Evolutionary conservation across 805 yeast species (phyloP).

Genomic region (Tetrapisispora phaffii): DNA sequence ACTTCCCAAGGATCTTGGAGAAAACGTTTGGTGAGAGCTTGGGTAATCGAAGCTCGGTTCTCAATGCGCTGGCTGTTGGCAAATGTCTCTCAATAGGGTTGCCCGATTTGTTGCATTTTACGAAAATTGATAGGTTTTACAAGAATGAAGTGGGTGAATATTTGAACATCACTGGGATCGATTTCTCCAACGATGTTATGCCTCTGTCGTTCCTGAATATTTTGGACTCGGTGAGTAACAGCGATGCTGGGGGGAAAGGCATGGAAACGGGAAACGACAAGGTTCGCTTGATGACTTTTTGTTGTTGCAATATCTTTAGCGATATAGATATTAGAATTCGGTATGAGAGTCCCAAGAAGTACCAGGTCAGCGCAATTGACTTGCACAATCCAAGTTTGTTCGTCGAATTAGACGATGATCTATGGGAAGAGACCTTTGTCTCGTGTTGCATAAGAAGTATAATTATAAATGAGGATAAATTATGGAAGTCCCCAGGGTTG

Average conservation of each 20-base stretch:
- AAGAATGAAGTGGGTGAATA: constrained; percentile 40
- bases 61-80: constrained; percentile 10
- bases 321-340: constrained; percentile 65
- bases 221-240: constrained; percentile 19
- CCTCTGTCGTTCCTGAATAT: constrained; percentile 41
- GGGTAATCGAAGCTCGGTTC: constrained; percentile 17
- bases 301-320: constrained; percentile 65
- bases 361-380: constrained; percentile 24
- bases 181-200: constrained; percentile 35
- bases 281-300: constrained; percentile 38
- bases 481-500: constrained; percentile 50
- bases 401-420: constrained; percentile 22
- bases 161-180: constrained; percentile 40
- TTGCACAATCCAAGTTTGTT: constrained; percentile 7
- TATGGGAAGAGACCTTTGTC: constrained; percentile 57
- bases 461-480: constrained; percentile 42
- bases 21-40: constrained; percentile 25
- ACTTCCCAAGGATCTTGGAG: constrained; percentile 25
- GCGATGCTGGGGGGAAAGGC: constrained; percentile 4
- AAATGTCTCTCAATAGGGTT: constrained; percentile 50
- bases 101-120: constrained; percentile 50
- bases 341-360: constrained; percentile 31
- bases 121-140: constrained; percentile 35
- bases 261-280: not conserved
- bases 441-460: constrained; percentile 48